Evolutionary conservation across 805 yeast species (phyloP).

Genomic region (Yarrowia osloensis): DNA sequence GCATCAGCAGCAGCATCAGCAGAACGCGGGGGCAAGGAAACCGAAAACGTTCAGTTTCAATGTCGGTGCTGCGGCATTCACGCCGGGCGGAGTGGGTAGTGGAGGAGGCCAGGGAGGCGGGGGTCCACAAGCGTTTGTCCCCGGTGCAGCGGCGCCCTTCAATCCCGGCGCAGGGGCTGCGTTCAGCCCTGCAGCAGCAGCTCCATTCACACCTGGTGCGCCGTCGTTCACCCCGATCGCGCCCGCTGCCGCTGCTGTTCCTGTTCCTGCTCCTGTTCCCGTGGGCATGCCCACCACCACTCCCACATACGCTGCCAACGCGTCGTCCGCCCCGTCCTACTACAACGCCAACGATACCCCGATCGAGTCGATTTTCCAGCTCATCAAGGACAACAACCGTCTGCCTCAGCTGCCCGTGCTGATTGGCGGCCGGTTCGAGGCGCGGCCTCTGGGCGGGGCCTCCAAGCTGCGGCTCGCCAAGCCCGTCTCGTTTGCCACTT

Average conservation of each 20-base stretch:
- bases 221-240: neutral
- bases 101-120: neutral
- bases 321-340: neutral
- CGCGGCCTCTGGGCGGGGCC: neutral
- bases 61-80: constrained; percentile 29
- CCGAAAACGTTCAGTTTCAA: constrained; percentile 26
- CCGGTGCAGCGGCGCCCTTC: constrained; percentile 12
- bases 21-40: neutral
- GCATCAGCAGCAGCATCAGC: neutral
- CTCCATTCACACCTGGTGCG: constrained; percentile 11
- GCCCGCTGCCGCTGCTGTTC: neutral
- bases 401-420: constrained; percentile 22
- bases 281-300: neutral
- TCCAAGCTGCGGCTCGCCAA: constrained; percentile 4
- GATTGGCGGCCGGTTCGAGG: constrained; percentile 4
- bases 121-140: constrained; percentile 20
- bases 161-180: neutral
- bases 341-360: constrained; percentile 16
- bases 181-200: neutral
- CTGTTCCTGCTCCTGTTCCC: neutral
- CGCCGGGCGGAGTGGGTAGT: constrained; percentile 2
- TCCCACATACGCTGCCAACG: constrained; percentile 1
- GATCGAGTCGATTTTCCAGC: constrained; percentile 29
- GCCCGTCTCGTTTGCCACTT: constrained; percentile 8
- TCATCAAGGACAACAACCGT: constrained; percentile 25